Base-by-base conservation (phyloP, 805 yeast genomes). In the Monosporozyma siamensis region DNA sequence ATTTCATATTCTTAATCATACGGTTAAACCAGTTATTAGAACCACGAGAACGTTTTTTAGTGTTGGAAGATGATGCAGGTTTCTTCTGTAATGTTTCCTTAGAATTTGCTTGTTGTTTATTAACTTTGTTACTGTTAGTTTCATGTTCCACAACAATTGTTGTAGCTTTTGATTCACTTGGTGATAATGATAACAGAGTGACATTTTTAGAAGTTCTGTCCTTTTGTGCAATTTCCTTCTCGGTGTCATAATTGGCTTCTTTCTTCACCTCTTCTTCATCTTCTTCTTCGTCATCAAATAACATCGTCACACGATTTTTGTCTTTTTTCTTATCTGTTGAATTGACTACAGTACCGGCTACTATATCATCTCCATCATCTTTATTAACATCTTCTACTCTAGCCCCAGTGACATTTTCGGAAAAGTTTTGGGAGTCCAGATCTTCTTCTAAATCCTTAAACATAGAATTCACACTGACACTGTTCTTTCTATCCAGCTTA, bases 371-470 rank as follows among this genome's bases (percentile, higher is more conserved):
- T 17, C 25, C 18, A 37, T 25, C 31, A 4, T 15, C 6, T 18
- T 4, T 11, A 11, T 17, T 25, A 4, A 18, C 17, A 18, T 10
- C 6, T 18, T 26, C 39, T 6, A 18, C 11, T 15, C 12, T 25
- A 11, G 24, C 12, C 12, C 14, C 31, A 26, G 8, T 22, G 26
- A 12, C 18, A 26, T 12, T 10, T 11, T 25, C 22, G 17, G 32
- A 26, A 12, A 11, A 22, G 29, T 26, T n/a, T 9, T 17, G 22
- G 6, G 18, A 1, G 11, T 32, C 35, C 7, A 20, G 12, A 20
- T 48, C 55, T 29, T 56, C 62, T 9, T 61, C 65, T 34, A 61
- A 44, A 47, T 61, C 64, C 37, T 58, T 56, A 39, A 61, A 59
- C 58, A 59, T 53, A 2, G 61, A 52, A 17, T 32, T 22, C 3